A percentile compares a stretch with the other conserved stretches of the same genome.
phyloP scores from a whole-genome alignment of 768 basidiomycete species.

The Podaxis sp. region DNA sequence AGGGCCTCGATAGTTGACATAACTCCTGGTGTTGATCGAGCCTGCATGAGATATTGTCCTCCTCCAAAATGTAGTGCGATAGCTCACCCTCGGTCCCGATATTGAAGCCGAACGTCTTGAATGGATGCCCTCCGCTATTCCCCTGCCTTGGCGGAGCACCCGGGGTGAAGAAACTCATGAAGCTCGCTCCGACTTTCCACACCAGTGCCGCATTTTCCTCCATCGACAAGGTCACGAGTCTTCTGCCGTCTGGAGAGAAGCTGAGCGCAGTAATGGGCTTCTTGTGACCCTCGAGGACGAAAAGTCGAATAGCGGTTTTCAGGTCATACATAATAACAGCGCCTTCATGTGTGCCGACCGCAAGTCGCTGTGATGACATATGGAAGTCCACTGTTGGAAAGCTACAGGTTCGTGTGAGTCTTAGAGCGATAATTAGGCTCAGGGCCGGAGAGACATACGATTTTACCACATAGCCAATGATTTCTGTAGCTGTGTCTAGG shows the following conservation, averaged over 20 bases:
- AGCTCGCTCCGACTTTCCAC: conserved; percentile 94
- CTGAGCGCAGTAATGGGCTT: conserved; percentile 79
- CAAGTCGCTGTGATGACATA: conserved; percentile 80
- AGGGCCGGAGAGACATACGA: conserved; percentile 50
- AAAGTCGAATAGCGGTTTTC: conserved; percentile 92
- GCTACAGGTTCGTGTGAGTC: conserved; percentile 35
- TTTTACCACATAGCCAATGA: conserved; percentile 91
- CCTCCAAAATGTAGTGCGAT: neutral
- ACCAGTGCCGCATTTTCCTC: conserved; percentile 84
- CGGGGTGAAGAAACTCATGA: conserved; percentile 87
- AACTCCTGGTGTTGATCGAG: conserved; percentile 25
- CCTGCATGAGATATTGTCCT: neutral
- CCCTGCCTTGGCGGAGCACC: conserved; percentile 93
- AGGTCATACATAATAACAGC: conserved; percentile 96
- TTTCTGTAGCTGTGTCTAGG: conserved; percentile 89
- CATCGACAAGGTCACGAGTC: conserved; percentile 84
- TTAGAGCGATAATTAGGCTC: neutral
- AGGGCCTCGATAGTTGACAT: conserved; percentile 59
- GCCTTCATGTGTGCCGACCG: conserved; percentile 93
- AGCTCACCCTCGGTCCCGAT: conserved; percentile 78
- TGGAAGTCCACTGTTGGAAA: conserved; percentile 97
- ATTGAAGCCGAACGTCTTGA: conserved; percentile 84
- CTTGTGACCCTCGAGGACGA: conserved; percentile 91
- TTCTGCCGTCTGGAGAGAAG: conserved; percentile 91
- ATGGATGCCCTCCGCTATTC: conserved; percentile 77